Evolutionary conservation across 306 rosid genomes (phyloP).

Genomic region (Prunus persica): DNA sequence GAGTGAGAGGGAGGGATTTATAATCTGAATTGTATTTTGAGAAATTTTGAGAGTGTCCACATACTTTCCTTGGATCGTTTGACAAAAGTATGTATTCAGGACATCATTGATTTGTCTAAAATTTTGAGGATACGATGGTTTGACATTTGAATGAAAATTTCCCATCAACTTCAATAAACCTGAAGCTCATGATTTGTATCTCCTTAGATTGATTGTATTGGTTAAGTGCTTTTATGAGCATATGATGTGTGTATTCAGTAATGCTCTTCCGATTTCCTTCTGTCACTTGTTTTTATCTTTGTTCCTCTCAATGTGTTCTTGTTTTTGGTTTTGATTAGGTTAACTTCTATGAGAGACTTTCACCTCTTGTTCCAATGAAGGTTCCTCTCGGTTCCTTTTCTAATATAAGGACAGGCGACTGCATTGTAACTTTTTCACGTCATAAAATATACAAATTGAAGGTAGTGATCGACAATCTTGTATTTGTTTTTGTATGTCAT

Average conservation of each 20-base stretch:
- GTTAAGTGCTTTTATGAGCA: slow-evolving; percentile 12
- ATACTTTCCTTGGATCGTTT: neutral
- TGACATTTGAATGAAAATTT: neutral
- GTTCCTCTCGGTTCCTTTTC: slow-evolving; percentile 76
- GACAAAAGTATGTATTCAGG: neutral
- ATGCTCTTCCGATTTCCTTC: slow-evolving; percentile 20
- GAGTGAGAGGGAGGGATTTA: neutral
- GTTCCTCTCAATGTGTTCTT: slow-evolving; percentile 6
- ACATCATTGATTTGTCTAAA: neutral
- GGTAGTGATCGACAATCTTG: slow-evolving; percentile 42
- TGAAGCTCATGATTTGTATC: neutral
- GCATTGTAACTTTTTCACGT: slow-evolving; percentile 88
- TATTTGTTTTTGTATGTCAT: neutral
- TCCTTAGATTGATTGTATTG: slow-evolving; percentile 5
- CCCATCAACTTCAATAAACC: neutral
- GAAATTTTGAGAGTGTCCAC: neutral
- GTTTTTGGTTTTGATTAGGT: slow-evolving; percentile 43
- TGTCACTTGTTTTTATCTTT: slow-evolving; percentile 19
- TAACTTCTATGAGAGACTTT: slow-evolving; percentile 74
- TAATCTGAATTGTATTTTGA: neutral
- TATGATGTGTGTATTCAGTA: slow-evolving; percentile 10
- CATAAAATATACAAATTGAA: slow-evolving; percentile 55
- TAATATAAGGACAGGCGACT: slow-evolving; percentile 73
- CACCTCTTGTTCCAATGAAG: slow-evolving; percentile 72
- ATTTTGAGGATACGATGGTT: neutral